Conservation (phyloP, 768 basidiomycete species). For the Galerina marginata region DNA sequence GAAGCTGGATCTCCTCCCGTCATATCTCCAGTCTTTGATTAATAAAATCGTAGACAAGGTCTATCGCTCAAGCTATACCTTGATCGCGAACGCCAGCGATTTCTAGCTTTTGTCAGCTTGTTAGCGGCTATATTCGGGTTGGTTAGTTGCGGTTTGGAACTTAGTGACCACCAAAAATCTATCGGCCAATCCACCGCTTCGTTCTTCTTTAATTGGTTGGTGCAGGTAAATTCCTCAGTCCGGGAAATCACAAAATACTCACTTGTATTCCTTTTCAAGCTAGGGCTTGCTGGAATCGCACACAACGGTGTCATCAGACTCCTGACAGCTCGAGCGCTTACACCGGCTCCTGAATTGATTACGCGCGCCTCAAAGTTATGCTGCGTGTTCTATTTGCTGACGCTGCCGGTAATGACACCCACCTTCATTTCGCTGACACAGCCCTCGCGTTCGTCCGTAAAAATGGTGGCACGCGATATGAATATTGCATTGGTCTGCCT, state of each 20-base stretch:
- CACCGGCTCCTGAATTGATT: conserved; percentile 7
- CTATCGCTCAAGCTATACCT: conserved; percentile 12
- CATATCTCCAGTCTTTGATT: background rate
- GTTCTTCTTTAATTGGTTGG: conserved; percentile 19
- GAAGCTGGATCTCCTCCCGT: background rate
- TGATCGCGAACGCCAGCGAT: conserved; percentile 16
- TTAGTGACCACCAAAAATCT: conserved; percentile 17
- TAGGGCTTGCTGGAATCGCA: conserved; percentile 16
- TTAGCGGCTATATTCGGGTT: conserved; percentile 18
- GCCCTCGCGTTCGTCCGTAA: conserved; percentile 11
- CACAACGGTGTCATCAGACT: conserved; percentile 16
- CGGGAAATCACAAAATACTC: background rate
- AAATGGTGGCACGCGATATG: conserved; percentile 15
- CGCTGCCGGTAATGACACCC: conserved; percentile 15
- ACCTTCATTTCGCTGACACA: conserved; percentile 14
- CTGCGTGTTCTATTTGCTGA: conserved; percentile 16
- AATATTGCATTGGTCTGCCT: conserved; percentile 19
- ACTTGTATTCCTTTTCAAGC: background rate
- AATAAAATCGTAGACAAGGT: conserved; percentile 5
- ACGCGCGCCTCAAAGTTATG: conserved; percentile 9
- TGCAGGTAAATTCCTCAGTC: conserved; percentile 4
- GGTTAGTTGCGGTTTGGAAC: conserved; percentile 10
- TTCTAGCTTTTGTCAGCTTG: conserved; percentile 17
- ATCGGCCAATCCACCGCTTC: conserved; percentile 15
- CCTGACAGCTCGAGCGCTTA: conserved; percentile 8